Conservation (phyloP, 2,329 filamentous ascomycete species). For the Harringtonia lauricola region DNA sequence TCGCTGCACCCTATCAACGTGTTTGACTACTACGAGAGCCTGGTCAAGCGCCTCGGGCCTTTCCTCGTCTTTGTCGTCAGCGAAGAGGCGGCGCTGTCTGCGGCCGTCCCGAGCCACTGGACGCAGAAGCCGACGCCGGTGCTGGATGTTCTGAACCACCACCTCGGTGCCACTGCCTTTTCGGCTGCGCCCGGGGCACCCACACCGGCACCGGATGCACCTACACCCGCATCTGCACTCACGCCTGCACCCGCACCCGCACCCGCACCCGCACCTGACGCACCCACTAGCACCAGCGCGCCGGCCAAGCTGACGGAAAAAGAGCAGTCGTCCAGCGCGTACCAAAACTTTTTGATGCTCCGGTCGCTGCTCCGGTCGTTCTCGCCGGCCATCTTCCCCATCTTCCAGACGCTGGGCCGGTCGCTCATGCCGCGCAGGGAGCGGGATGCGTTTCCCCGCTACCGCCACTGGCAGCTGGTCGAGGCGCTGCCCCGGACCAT, state of each 20-base stretch:
- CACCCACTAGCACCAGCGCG: conserved; percentile 6
- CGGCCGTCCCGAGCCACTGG: conserved; percentile 62
- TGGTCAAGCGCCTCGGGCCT: conserved; percentile 65
- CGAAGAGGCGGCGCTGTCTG: conserved; percentile 70
- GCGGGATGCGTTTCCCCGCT: conserved; percentile 48
- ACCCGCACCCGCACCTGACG: no score
- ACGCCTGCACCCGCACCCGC: no score
- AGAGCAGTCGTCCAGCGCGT: conserved; percentile 28
- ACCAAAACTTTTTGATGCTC: conserved; percentile 66
- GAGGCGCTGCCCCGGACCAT: conserved; percentile 61
- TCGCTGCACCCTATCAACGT: conserved; percentile 70
- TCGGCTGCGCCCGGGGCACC: background rate
- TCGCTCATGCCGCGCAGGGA: conserved; percentile 65
- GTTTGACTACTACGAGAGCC: conserved; percentile 67
- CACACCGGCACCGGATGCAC: background rate
- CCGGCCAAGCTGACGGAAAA: conserved; percentile 26
- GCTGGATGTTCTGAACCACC: conserved; percentile 4
- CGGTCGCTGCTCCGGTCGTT: conserved; percentile 68
- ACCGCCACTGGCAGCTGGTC: conserved; percentile 43
- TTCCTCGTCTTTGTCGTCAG: conserved; percentile 72
- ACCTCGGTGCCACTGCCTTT: background rate
- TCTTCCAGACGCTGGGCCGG: conserved; percentile 79
- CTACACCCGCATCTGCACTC: background rate
- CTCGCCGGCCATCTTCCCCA: conserved; percentile 67
- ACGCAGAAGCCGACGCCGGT: conserved; percentile 14